These are phyloP conservation scores for Leishmania mexicana DNA, from an alignment of 208 protist species.

Conservation along the genomic window DNA sequence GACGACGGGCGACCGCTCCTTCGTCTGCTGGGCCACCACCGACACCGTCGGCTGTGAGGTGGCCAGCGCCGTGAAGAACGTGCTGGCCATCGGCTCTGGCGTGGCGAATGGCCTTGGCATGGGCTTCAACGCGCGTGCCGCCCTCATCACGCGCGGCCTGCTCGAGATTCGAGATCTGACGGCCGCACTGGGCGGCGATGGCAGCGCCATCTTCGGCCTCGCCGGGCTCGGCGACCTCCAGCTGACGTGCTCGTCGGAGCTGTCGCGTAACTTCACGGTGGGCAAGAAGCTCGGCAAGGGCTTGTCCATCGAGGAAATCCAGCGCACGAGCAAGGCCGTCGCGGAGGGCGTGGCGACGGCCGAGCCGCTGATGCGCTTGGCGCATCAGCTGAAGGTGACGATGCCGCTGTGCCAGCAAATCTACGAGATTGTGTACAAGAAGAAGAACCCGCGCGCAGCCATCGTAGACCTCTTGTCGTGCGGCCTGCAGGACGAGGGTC, in stretches of 20 bases:
- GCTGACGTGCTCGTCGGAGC: slow-evolving; percentile 88
- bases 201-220: slow-evolving; percentile 84
- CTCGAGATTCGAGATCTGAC: slow-evolving; percentile 89
- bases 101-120: slow-evolving; percentile 69
- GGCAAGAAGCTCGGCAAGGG: slow-evolving; percentile 80
- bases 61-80: slow-evolving; percentile 92
- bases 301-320: slow-evolving; percentile 67
- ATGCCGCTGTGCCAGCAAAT: slow-evolving; percentile 76
- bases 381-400: slow-evolving; percentile 48
- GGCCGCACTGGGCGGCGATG: slow-evolving; percentile 72
- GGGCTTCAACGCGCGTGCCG: slow-evolving; percentile 76
- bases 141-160: slow-evolving; percentile 81
- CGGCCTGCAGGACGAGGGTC: slow-evolving; percentile 58
- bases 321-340: slow-evolving; percentile 65
- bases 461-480: slow-evolving; percentile 31
- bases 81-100: slow-evolving; percentile 88
- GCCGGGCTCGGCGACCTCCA: slow-evolving; percentile 89
- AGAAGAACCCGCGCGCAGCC: slow-evolving; percentile 32
- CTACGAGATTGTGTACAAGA: slow-evolving; percentile 69
- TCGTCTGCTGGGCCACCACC: slow-evolving; percentile 82
- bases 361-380: slow-evolving; percentile 72
- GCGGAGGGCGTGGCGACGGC: slow-evolving; percentile 81
- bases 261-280: slow-evolving; percentile 90
- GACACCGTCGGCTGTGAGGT: slow-evolving; percentile 90
- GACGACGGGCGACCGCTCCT: slow-evolving; percentile 63